A percentile compares a stretch with the other conserved stretches of the same genome.
phyloP scores from a whole-genome alignment of 805 yeast genomes.

The Kodamaea nitidulidarum region DNA sequence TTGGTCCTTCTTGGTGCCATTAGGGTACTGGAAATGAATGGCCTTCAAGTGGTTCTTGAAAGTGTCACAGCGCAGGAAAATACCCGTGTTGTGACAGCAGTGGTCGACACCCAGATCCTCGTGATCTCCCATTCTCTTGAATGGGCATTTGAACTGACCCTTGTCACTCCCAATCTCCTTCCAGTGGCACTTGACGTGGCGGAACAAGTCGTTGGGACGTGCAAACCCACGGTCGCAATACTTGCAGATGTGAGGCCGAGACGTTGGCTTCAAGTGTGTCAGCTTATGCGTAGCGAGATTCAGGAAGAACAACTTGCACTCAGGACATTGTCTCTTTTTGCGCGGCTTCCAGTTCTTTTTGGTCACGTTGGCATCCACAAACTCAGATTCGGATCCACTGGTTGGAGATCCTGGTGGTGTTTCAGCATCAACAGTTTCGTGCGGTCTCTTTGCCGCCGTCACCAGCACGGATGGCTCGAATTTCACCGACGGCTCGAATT shows the following conservation, averaged over 20 bases:
- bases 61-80: slow-evolving; percentile 86
- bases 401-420: slow-evolving; percentile 1
- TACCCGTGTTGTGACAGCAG: slow-evolving; percentile 78
- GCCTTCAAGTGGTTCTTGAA: slow-evolving; percentile 89
- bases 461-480: no score
- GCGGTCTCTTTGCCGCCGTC: no score
- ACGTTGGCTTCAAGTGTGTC: slow-evolving; percentile 66
- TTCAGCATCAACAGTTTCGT: not conserved
- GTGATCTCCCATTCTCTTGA: slow-evolving; percentile 32
- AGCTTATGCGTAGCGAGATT: slow-evolving; percentile 82
- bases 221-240: slow-evolving; percentile 83
- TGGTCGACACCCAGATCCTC: slow-evolving; percentile 21
- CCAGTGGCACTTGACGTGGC: slow-evolving; percentile 85
- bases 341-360: slow-evolving; percentile 41
- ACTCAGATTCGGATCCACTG: slow-evolving; percentile 2
- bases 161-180: slow-evolving; percentile 65
- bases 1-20: slow-evolving; percentile 77
- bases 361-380: slow-evolving; percentile 2
- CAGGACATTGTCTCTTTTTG: slow-evolving; percentile 68
- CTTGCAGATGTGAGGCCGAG: slow-evolving; percentile 74
- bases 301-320: slow-evolving; percentile 63
- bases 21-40: slow-evolving; percentile 83
- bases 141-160: slow-evolving; percentile 79
- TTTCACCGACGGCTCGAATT: not conserved
- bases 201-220: slow-evolving; percentile 76